Conservation (phyloP, 805 yeast species). For the Crinitomyces ghanaensis region DNA sequence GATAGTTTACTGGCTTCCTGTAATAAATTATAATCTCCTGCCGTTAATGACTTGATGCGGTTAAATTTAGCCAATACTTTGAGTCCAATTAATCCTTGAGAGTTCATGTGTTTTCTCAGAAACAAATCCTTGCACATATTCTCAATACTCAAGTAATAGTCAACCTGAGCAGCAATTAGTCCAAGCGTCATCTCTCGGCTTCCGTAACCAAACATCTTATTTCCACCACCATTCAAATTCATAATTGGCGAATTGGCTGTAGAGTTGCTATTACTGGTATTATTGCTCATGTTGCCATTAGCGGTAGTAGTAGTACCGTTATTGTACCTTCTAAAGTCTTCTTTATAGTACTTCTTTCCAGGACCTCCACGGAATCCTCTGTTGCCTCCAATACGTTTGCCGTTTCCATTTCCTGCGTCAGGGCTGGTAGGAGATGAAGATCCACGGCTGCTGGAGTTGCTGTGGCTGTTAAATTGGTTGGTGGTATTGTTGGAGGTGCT, state of each 20-base stretch:
- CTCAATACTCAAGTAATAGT: slow-evolving; percentile 82
- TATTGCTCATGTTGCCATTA: no score
- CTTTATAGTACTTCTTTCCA: slow-evolving; percentile 1
- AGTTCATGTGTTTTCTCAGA: slow-evolving; percentile 71
- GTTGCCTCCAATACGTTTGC: no score
- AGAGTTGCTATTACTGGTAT: no score
- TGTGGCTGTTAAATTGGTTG: slow-evolving; percentile 3
- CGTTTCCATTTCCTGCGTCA: no score
- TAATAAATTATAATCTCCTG: slow-evolving; percentile 42
- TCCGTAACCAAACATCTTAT: not conserved
- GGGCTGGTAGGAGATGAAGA: slow-evolving; percentile 6
- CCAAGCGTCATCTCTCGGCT: slow-evolving; percentile 1
- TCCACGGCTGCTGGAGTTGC: slow-evolving; percentile 4
- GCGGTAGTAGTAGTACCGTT: no score
- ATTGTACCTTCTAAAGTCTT: no score
- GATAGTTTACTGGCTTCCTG: slow-evolving; percentile 45
- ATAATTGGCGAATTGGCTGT: no score
- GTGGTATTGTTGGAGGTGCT: slow-evolving; percentile 2
- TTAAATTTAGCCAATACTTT: slow-evolving; percentile 55
- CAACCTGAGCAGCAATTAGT: slow-evolving; percentile 49
- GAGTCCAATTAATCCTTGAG: slow-evolving; percentile 61
- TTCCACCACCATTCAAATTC: no score
- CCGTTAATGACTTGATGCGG: slow-evolving; percentile 58
- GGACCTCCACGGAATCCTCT: no score
- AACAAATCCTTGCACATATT: slow-evolving; percentile 77